phyloP scores from a whole-genome alignment of 2,329 filamentous ascomycete genomes.

The Chaetomiaceae sp. region DNA sequence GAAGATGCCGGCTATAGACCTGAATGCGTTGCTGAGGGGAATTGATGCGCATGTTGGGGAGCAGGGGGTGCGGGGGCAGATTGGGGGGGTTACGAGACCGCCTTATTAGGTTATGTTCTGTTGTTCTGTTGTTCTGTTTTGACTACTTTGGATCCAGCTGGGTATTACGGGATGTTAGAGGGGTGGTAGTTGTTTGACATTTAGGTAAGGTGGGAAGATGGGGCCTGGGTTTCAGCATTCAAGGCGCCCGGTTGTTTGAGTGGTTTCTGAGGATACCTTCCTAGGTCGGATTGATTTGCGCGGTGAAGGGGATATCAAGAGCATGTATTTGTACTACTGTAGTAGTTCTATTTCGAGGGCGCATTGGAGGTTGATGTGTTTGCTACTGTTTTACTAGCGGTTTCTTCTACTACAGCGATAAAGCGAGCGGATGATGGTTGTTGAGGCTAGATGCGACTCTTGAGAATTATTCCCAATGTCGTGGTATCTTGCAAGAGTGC shows the following conservation, averaged over 20 bases:
- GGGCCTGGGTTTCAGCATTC: too few species aligned
- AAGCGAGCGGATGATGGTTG: too few species aligned
- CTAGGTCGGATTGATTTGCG: too few species aligned
- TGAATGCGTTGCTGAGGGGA: constrained; percentile 46
- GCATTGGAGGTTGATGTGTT: too few species aligned
- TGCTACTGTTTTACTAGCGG: too few species aligned
- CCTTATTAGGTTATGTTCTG: constrained; percentile 39
- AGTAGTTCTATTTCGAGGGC: too few species aligned
- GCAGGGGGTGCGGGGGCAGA: constrained; percentile 38
- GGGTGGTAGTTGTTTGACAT: too few species aligned
- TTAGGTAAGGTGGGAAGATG: too few species aligned
- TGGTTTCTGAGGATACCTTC: not conserved
- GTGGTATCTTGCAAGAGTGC: too few species aligned
- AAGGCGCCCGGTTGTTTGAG: not conserved
- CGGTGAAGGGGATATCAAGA: not conserved
- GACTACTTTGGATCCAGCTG: not conserved
- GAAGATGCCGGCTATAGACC: constrained; percentile 37
- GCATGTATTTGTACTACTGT: not conserved
- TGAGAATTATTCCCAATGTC: too few species aligned
- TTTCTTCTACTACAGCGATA: too few species aligned
- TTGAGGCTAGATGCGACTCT: too few species aligned
- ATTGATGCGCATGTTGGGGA: constrained; percentile 48
- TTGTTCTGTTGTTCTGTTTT: not conserved
- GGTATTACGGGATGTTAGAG: not conserved
- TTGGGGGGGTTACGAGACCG: constrained; percentile 45